phyloP scores from a whole-genome alignment of 1,284 basidiomycete species.

The Puccinia hordei region DNA sequence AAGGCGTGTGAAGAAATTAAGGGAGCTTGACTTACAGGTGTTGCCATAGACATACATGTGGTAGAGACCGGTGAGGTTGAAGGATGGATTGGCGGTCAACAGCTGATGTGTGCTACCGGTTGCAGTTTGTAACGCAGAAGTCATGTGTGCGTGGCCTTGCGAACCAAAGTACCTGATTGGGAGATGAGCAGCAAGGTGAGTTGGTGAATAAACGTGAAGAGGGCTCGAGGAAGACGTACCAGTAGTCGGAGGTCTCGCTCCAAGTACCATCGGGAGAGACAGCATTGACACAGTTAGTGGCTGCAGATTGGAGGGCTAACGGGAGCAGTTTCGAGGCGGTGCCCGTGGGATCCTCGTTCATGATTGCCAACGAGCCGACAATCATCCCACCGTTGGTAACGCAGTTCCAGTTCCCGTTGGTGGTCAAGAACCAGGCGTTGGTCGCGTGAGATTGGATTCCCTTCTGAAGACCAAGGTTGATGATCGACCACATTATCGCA shows the following conservation, averaged over 20 bases:
- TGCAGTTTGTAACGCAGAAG: slow-evolving; percentile 77
- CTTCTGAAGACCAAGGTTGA: slow-evolving; percentile 62
- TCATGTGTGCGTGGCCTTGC: slow-evolving; percentile 88
- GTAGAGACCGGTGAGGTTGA: slow-evolving; percentile 75
- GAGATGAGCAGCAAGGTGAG: slow-evolving; percentile 29
- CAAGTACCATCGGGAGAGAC: slow-evolving; percentile 79
- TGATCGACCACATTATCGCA: slow-evolving; percentile 73
- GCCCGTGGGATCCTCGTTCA: slow-evolving; percentile 78
- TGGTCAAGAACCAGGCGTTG: slow-evolving; percentile 60
- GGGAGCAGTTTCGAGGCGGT: slow-evolving; percentile 70
- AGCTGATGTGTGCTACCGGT: slow-evolving; percentile 81
- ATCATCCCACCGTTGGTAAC: slow-evolving; percentile 91
- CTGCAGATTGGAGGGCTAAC: slow-evolving; percentile 73
- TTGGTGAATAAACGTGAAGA: not conserved
- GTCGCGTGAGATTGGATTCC: slow-evolving; percentile 53
- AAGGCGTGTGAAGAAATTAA: not conserved
- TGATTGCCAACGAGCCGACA: slow-evolving; percentile 83
- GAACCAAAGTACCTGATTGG: slow-evolving; percentile 67
- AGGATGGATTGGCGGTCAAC: slow-evolving; percentile 70
- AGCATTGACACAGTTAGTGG: slow-evolving; percentile 72
- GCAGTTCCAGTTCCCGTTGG: slow-evolving; percentile 92
- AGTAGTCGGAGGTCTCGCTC: slow-evolving; percentile 93
- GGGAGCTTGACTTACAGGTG: slow-evolving; percentile 22
- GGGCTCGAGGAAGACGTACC: slow-evolving; percentile 61
- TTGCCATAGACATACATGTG: slow-evolving; percentile 72